phyloP scores from a whole-genome alignment of 1,284 basidiomycete genomes.

The Moniliophthora roreri region DNA sequence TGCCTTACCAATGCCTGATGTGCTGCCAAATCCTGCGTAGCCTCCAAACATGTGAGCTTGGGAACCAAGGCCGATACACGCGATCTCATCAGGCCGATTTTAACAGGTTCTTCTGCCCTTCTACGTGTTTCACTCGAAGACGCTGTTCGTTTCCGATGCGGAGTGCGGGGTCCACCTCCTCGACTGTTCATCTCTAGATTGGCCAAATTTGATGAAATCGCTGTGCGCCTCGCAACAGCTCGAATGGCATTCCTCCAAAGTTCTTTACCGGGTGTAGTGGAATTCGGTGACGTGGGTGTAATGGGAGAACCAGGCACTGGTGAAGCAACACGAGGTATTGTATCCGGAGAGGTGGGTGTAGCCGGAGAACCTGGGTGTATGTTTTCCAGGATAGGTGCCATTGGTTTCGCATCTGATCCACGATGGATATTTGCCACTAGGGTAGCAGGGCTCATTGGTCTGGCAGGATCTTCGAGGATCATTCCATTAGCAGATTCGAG shows the following conservation, averaged over 20 bases:
- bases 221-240: conserved; percentile 29
- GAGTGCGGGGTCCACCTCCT: conserved; percentile 14
- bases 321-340: not conserved
- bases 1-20: conserved; percentile 68
- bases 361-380: too few species aligned
- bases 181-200: not conserved
- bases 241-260: conserved; percentile 30
- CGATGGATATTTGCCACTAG: not conserved
- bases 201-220: conserved; percentile 24
- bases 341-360: not conserved
- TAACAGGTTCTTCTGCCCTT: conserved; percentile 33
- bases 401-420: too few species aligned
- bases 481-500: conserved; percentile 7
- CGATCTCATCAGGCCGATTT: conserved; percentile 41
- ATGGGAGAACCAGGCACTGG: not conserved
- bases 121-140: conserved; percentile 31
- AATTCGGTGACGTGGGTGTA: not conserved
- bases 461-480: not conserved
- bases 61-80: conserved; percentile 58
- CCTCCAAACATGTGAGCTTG: conserved; percentile 53
- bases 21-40: conserved; percentile 61
- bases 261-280: conserved; percentile 17
- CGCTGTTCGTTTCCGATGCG: conserved; percentile 41
- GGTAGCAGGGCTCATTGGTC: not conserved
- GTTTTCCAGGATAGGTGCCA: too few species aligned